Evolutionary conservation across 2,329 filamentous ascomycete genomes (phyloP).

Genomic region (Apiospora sp.): DNA sequence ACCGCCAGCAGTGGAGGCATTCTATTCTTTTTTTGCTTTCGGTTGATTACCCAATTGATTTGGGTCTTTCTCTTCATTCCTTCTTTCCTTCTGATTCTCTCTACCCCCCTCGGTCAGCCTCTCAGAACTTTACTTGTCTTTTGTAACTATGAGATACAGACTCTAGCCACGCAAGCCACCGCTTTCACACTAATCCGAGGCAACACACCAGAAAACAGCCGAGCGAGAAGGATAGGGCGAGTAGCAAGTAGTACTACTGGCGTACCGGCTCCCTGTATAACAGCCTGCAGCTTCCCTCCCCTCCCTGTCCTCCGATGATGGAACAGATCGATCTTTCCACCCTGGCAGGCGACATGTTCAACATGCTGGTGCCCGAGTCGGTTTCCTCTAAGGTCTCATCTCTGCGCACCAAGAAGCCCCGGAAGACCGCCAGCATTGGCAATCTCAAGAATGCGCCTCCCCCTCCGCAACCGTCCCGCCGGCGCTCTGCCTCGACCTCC

Average conservation of each 20-base stretch:
- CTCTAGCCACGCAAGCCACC: conserved; percentile 22
- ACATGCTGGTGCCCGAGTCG: conserved; percentile 23
- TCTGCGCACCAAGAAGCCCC: neutral
- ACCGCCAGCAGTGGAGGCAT: neutral
- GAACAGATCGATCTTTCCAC: conserved; percentile 23
- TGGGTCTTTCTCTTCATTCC: neutral
- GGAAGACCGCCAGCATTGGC: conserved; percentile 7
- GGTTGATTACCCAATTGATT: neutral
- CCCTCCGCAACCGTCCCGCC: neutral
- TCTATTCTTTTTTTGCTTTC: neutral
- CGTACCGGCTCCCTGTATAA: neutral
- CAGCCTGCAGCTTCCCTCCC: neutral
- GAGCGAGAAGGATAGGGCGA: neutral
- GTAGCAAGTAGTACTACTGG: neutral
- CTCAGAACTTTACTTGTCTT: neutral
- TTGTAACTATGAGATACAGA: neutral
- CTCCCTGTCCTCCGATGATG: conserved; percentile 5
- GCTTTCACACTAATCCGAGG: neutral
- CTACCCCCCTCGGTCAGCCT: neutral
- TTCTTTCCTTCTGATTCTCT: conserved; percentile 17
- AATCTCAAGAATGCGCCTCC: conserved; percentile 18
- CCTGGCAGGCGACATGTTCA: conserved; percentile 18
- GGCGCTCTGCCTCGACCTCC: conserved; percentile 3
- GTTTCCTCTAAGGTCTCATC: conserved; percentile 20
- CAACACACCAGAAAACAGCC: neutral